Conservation (phyloP, 805 yeast genomes). For the Komagataella ulmi region DNA sequence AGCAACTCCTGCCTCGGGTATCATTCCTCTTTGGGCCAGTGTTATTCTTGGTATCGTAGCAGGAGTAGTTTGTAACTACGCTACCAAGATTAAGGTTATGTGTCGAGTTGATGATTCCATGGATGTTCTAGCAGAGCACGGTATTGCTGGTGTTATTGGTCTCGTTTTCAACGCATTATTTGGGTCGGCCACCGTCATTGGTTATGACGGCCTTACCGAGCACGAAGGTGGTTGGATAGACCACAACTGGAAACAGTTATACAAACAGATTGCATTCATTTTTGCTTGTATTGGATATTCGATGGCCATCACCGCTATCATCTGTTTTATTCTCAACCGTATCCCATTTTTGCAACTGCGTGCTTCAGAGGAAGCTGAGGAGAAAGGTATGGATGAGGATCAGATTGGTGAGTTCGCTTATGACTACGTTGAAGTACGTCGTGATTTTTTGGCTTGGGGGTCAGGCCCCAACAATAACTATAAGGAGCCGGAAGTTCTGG, state of each 20-base stretch:
- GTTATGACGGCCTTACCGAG: slow-evolving; percentile 75
- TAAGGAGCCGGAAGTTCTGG: not conserved
- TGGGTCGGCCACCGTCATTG: slow-evolving; percentile 79
- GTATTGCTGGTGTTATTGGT: slow-evolving; percentile 89
- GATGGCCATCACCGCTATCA: slow-evolving; percentile 60
- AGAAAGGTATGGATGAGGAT: slow-evolving; percentile 86
- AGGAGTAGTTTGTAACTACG: slow-evolving; percentile 76
- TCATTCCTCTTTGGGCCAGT: slow-evolving; percentile 85
- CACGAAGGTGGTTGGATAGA: slow-evolving; percentile 89
- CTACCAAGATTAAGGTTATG: slow-evolving; percentile 77
- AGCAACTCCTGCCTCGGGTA: slow-evolving; percentile 91
- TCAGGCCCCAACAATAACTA: not conserved
- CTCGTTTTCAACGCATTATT: slow-evolving; percentile 80
- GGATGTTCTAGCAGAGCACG: slow-evolving; percentile 98
- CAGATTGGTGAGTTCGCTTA: slow-evolving; percentile 99
- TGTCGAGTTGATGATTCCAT: slow-evolving; percentile 81
- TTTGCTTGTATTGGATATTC: slow-evolving; percentile 66
- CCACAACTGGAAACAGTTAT: slow-evolving; percentile 83
- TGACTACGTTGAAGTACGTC: slow-evolving; percentile 91
- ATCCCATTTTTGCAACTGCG: slow-evolving; percentile 78
- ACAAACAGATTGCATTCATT: slow-evolving; percentile 78
- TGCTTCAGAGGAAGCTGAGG: slow-evolving; percentile 76
- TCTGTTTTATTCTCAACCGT: slow-evolving; percentile 60
- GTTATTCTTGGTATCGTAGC: slow-evolving; percentile 72
- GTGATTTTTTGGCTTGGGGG: slow-evolving; percentile 62